A percentile compares a stretch with the other conserved stretches of the same genome.
Evolutionary conservation across 83 land plant species (phyloP).

Genomic region (Isoetes engelmannii): DNA sequence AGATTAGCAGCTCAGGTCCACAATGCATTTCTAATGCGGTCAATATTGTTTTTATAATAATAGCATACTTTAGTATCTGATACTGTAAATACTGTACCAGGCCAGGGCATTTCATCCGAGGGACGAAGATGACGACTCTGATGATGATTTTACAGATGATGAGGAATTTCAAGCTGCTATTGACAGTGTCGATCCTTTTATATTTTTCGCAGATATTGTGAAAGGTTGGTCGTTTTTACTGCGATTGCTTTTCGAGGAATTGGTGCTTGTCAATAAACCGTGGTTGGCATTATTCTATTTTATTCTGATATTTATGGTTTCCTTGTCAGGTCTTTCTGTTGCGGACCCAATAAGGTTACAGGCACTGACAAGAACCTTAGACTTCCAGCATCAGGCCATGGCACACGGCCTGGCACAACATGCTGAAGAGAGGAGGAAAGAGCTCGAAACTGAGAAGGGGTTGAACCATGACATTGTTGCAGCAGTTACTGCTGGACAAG

Average conservation of each 20-base stretch:
- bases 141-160: slow-evolving; percentile 89
- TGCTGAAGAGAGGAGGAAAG: slow-evolving; percentile 81
- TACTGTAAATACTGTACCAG: slow-evolving; percentile 25
- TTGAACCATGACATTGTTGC: slow-evolving; percentile 30
- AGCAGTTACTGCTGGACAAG: too few species aligned
- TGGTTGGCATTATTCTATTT: too few species aligned
- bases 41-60: not conserved
- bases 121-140: slow-evolving; percentile 68
- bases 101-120: slow-evolving; percentile 61
- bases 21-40: not conserved
- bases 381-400: slow-evolving; percentile 77
- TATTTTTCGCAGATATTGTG: slow-evolving; percentile 83
- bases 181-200: slow-evolving; percentile 87
- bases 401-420: slow-evolving; percentile 79
- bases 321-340: slow-evolving; percentile 49
- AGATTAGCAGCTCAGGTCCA: slow-evolving; percentile 81
- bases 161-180: slow-evolving; percentile 96
- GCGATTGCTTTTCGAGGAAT: not conserved
- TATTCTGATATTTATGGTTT: not conserved
- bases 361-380: slow-evolving; percentile 64
- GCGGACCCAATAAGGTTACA: slow-evolving; percentile 74
- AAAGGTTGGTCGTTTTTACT: slow-evolving; percentile 45
- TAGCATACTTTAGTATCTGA: not conserved
- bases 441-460: slow-evolving; percentile 67
- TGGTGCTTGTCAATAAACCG: not conserved